These are phyloP conservation scores for Ceraceosorus guamensis DNA, from an alignment of 1,284 basidiomycete genomes.

Conservation along the genomic window DNA sequence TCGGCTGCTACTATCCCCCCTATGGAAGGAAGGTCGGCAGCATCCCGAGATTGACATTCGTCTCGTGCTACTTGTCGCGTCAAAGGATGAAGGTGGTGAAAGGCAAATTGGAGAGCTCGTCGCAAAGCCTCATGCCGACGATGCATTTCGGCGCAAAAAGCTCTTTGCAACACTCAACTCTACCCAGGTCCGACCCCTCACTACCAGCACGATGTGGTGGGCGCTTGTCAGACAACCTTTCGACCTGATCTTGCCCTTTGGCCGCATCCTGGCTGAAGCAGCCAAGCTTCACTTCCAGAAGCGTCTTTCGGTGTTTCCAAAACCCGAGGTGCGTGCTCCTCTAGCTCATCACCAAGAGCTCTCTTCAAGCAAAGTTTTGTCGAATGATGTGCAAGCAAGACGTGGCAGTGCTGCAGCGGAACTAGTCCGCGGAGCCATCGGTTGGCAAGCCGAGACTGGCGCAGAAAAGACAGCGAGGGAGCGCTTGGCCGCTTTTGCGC, in stretches of 20 bases:
- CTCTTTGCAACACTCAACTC: constrained; percentile 54
- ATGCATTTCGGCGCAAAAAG: constrained; percentile 39
- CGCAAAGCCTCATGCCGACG: background rate
- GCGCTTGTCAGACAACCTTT: constrained; percentile 55
- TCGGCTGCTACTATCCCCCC: constrained; percentile 44
- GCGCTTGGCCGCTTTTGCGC: background rate
- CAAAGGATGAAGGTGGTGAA: background rate
- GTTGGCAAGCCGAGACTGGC: background rate
- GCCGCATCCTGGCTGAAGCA: constrained; percentile 63
- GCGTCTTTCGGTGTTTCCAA: constrained; percentile 58
- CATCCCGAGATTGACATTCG: constrained; percentile 9
- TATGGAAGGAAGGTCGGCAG: constrained; percentile 7
- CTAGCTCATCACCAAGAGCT: background rate
- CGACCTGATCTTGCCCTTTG: constrained; percentile 58
- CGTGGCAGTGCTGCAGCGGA: background rate
- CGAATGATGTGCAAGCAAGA: background rate
- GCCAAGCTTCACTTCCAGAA: constrained; percentile 63
- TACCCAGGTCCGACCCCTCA: constrained; percentile 49
- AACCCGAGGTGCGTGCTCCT: constrained; percentile 54
- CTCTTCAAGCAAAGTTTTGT: background rate
- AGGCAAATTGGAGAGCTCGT: background rate
- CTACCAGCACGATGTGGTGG: constrained; percentile 51
- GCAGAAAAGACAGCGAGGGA: background rate
- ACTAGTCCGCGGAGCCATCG: background rate
- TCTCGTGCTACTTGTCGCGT: constrained; percentile 22